Evolutionary conservation across 306 rosid genomes (phyloP).

Genomic region (Alnus glutinosa): DNA sequence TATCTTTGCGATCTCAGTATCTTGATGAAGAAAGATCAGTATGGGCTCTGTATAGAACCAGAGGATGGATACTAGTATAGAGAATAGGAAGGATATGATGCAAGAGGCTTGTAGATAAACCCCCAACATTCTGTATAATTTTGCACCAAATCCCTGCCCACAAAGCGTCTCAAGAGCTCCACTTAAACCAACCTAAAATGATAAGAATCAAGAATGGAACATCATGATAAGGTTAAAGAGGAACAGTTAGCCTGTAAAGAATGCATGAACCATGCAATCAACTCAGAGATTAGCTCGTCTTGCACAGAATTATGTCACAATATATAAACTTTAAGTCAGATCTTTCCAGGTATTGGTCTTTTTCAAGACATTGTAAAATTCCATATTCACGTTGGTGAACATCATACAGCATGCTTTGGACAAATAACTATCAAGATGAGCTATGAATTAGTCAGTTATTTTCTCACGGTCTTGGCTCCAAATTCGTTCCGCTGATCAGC

Average conservation of each 20-base stretch:
- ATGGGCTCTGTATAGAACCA: conserved; percentile 66
- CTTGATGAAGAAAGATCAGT: conserved; percentile 63
- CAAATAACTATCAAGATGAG: too few species aligned
- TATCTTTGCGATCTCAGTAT: conserved; percentile 49
- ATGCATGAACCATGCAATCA: background rate
- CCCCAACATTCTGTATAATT: conserved; percentile 60
- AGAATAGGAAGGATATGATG: conserved; percentile 57
- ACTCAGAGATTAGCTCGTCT: too few species aligned
- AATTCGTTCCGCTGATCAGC: too few species aligned
- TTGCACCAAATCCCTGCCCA: conserved; percentile 82
- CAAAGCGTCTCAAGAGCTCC: conserved; percentile 89
- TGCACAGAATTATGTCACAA: background rate
- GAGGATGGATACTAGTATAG: conserved; percentile 49
- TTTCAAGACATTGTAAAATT: background rate
- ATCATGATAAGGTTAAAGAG: background rate
- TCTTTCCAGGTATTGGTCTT: background rate
- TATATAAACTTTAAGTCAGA: background rate
- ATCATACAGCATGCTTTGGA: too few species aligned
- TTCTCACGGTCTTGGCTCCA: too few species aligned
- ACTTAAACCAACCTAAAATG: conserved; percentile 66
- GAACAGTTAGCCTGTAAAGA: background rate
- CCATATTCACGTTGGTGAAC: background rate
- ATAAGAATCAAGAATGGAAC: conserved; percentile 10
- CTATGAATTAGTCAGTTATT: too few species aligned
- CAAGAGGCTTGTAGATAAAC: conserved; percentile 78